Conservation (phyloP, 805 yeast genomes). For the Wickerhamomyces chaumierensis region DNA sequence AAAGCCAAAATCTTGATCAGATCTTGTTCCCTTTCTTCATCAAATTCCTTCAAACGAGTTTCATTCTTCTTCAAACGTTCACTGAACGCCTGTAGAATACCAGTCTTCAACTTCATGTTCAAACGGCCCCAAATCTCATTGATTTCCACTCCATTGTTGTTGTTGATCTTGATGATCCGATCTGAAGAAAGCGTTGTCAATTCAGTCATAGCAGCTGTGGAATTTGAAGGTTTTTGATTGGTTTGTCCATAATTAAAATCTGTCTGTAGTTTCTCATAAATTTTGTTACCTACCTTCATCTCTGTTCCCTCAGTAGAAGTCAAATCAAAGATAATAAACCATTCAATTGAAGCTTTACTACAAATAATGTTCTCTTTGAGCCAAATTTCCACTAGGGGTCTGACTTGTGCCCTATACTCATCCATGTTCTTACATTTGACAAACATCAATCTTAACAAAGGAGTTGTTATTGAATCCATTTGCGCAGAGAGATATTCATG, state of each 20-base stretch:
- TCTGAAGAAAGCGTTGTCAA: background rate
- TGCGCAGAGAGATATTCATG: no score
- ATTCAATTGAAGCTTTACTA: slow-evolving; percentile 37
- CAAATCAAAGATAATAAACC: slow-evolving; percentile 48
- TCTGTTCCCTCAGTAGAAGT: slow-evolving; percentile 26
- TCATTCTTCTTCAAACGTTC: slow-evolving; percentile 22
- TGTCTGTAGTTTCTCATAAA: slow-evolving; percentile 40
- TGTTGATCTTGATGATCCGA: slow-evolving; percentile 26
- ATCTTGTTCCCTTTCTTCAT: no score
- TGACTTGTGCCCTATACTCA: slow-evolving; percentile 62
- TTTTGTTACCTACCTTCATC: slow-evolving; percentile 32
- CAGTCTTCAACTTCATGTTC: slow-evolving; percentile 32
- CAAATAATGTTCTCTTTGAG: slow-evolving; percentile 30
- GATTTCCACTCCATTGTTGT: slow-evolving; percentile 22
- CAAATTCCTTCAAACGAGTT: background rate
- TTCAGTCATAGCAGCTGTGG: background rate
- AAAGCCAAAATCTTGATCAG: slow-evolving; percentile 8
- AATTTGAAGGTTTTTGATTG: slow-evolving; percentile 10
- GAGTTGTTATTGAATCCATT: slow-evolving; percentile 17
- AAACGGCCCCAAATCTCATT: slow-evolving; percentile 42
- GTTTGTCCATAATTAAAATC: slow-evolving; percentile 30
- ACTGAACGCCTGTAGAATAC: slow-evolving; percentile 42
- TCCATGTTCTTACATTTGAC: slow-evolving; percentile 59
- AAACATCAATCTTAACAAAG: slow-evolving; percentile 59
- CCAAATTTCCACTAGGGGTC: slow-evolving; percentile 84